Conservation (phyloP, 306 rosid species). For the Elaeagnus macrophylla region DNA sequence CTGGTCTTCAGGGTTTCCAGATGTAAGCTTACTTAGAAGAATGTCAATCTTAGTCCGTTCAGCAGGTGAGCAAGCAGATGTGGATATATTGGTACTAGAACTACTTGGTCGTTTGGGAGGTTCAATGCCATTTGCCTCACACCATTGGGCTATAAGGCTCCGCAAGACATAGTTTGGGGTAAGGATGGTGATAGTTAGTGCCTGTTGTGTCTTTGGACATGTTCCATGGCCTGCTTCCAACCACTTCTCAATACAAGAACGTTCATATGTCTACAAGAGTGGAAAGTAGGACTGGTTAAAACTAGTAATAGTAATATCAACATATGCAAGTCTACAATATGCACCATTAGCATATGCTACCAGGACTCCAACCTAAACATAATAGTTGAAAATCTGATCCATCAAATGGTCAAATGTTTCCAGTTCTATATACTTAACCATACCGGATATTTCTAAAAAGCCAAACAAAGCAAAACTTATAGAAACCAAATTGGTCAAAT, state of each 20-base stretch:
- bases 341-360: slow-evolving; percentile 1
- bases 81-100: slow-evolving; percentile 47
- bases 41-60: slow-evolving; percentile 63
- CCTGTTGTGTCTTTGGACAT: slow-evolving; percentile 90
- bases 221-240: slow-evolving; percentile 77
- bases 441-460: neutral
- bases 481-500: neutral
- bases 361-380: slow-evolving; percentile 8
- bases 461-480: slow-evolving; percentile 8
- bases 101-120: slow-evolving; percentile 79
- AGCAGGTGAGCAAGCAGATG: slow-evolving; percentile 66
- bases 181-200: slow-evolving; percentile 58
- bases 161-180: slow-evolving; percentile 92
- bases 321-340: slow-evolving; percentile 2
- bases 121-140: slow-evolving; percentile 89
- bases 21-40: slow-evolving; percentile 62
- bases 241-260: slow-evolving; percentile 92
- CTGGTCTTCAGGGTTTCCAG: slow-evolving; percentile 64
- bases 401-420: slow-evolving; percentile 6
- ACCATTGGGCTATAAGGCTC: slow-evolving; percentile 94
- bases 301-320: slow-evolving; percentile 13
- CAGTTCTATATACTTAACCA: slow-evolving; percentile 7
- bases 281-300: slow-evolving; percentile 20
- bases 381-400: slow-evolving; percentile 10
- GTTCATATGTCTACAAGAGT: slow-evolving; percentile 86